Conservation (phyloP, 2,329 filamentous ascomycete genomes). For the Trichoderma sp. region DNA sequence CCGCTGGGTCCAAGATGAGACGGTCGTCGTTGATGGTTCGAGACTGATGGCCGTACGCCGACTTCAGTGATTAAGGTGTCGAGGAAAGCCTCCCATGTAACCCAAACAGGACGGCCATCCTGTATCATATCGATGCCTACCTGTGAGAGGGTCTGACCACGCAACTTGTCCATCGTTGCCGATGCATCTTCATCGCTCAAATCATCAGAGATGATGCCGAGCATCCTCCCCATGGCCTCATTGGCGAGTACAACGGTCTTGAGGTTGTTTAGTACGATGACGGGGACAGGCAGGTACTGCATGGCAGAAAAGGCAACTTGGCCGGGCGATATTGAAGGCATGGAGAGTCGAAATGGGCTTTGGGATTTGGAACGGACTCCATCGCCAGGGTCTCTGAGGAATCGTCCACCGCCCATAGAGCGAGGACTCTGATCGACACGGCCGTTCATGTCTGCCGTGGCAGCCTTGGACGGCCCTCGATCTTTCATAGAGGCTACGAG, state of each 20-base stretch:
- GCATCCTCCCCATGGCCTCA: constrained; percentile 70
- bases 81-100: constrained; percentile 61
- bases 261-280: constrained; percentile 66
- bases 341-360: constrained; percentile 43
- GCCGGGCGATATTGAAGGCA: constrained; percentile 51
- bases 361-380: constrained; percentile 39
- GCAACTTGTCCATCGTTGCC: constrained; percentile 59
- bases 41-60: constrained; percentile 32
- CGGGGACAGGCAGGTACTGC: constrained; percentile 72
- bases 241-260: constrained; percentile 76
- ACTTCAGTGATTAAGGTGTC: constrained; percentile 53
- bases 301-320: constrained; percentile 67
- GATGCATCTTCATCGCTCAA: constrained; percentile 43
- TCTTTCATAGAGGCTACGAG: constrained; percentile 23
- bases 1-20: constrained; percentile 29
- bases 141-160: constrained; percentile 66
- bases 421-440: constrained; percentile 31
- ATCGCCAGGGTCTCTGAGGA: constrained; percentile 36
- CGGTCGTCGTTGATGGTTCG: constrained; percentile 23
- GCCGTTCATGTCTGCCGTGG: constrained; percentile 3
- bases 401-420: constrained; percentile 34
- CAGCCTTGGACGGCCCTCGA: constrained; percentile 9
- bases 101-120: constrained; percentile 61
- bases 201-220: constrained; percentile 56
- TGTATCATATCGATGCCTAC: constrained; percentile 74